Percentiles rank a stretch among this genome's conserved stretches.
These are phyloP conservation scores for Bretziella fagacearum DNA, from an alignment of 2,329 filamentous ascomycete species.

Conservation along the genomic window DNA sequence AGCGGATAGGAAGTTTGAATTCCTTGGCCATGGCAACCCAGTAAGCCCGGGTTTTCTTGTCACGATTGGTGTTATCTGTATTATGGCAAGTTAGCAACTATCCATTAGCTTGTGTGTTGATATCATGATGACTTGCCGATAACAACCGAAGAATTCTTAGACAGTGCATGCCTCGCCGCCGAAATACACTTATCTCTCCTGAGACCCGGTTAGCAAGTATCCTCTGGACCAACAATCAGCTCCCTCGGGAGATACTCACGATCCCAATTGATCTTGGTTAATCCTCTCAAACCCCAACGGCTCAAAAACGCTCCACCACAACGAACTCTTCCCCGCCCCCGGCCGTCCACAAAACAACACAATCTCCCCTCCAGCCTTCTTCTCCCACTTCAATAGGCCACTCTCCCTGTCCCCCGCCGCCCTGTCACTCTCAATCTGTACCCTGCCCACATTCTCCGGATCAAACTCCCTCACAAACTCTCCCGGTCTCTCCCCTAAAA, in stretches of 20 bases:
- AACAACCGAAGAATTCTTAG: conserved; percentile 50
- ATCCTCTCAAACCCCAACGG: conserved; percentile 67
- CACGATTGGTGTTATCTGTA: conserved; percentile 88
- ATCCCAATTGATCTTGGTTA: conserved; percentile 81
- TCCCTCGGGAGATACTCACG: no score
- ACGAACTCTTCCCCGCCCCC: conserved; percentile 81
- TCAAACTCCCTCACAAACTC: conserved; percentile 58
- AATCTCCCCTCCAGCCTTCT: conserved; percentile 51
- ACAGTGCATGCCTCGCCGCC: conserved; percentile 48
- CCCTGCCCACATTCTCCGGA: conserved; percentile 34
- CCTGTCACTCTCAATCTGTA: no score
- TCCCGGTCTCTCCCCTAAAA: conserved; percentile 49
- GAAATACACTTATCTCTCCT: conserved; percentile 53
- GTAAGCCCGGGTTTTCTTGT: conserved; percentile 54
- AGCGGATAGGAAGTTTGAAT: conserved; percentile 58
- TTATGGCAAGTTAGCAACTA: not conserved
- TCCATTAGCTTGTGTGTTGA: not conserved
- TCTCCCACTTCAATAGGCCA: conserved; percentile 30
- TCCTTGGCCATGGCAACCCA: conserved; percentile 64
- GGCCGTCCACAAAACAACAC: conserved; percentile 80
- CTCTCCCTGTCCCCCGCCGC: conserved; percentile 16
- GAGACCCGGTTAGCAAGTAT: no score
- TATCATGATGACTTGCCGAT: conserved; percentile 46
- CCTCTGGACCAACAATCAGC: no score
- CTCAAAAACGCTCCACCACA: conserved; percentile 63